Base-by-base conservation (phyloP, 1,284 basidiomycete species). In the Ganoderma lucidum region DNA sequence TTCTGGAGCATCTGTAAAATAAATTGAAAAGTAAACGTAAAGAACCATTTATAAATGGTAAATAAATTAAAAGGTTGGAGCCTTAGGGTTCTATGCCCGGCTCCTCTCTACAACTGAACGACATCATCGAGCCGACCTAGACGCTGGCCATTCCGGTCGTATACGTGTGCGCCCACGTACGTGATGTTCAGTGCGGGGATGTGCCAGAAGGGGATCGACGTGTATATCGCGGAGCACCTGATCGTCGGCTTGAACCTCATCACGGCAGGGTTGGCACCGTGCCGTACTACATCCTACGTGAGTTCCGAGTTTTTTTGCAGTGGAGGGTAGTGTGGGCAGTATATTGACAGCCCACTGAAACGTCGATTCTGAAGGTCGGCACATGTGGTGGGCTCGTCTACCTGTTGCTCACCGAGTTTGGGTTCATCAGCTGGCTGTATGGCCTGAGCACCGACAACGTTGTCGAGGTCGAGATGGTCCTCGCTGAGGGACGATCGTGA, bases 391-490 rank as follows among this genome's bases (percentile, higher is more conserved):
- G 93, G 93, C 19, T 92, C 94, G 55, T 91, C 92, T 12, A 90
- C 94, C 94, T 96, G 91, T 81, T 96, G 69, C 87, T 94, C 2
- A 95, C 93, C 15, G 96, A 96, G 0, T 97, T 97, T 76, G 96
- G 96, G 0, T 97, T 97, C 81, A 81, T 96, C 56, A 91, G 93
- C 59, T 86, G 96, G 63, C 83, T 95, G 73, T 88, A 93, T 71
- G 96, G 96, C 4, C 83, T 97, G 65, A 95, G 93, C 67, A 88
- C 95, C 77, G 95, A 96, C 78, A 93, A 93, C 75, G 81, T 96
- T 30, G 90, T 96, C 15, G 96, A 96, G 74, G 92, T 92, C 1
- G 92, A 96, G 80, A 90, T 95, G 83, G 93, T 96, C 1, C 84
- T 96, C 35, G 89, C 93, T 8, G 92, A 96, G 79, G 93, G 94